Percentiles rank a stretch among this genome's conserved stretches.
Conservation (phyloP, 106 monocot genomes). For the Acorus calamus region DNA sequence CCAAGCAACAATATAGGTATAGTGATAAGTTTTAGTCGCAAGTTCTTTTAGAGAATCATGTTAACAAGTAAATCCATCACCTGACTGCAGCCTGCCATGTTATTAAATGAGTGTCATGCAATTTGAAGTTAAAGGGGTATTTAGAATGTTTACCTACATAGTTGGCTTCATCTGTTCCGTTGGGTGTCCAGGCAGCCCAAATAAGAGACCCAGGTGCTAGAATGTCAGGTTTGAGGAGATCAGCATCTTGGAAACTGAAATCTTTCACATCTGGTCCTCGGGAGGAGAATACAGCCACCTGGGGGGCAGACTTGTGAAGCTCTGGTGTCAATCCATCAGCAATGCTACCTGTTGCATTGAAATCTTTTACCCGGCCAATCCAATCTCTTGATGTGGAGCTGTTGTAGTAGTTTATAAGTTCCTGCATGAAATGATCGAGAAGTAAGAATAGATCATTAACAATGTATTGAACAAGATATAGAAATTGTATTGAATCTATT, state of each 20-base stretch:
- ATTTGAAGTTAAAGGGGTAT: background rate
- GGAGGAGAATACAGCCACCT: constrained; percentile 89
- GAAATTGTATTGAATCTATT: too few relatives aligned
- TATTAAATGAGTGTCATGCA: too few relatives aligned
- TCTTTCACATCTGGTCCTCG: constrained; percentile 95
- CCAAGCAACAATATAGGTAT: too few relatives aligned
- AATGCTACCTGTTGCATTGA: constrained; percentile 62
- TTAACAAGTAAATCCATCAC: too few relatives aligned
- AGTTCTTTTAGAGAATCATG: too few relatives aligned
- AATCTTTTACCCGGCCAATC: constrained; percentile 51
- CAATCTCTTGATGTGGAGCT: constrained; percentile 83
- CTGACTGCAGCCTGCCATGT: too few relatives aligned
- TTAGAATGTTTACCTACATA: constrained; percentile 44
- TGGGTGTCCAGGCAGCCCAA: constrained; percentile 99
- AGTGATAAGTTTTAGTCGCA: too few relatives aligned
- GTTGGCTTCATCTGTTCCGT: constrained; percentile 93
- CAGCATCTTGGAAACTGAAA: constrained; percentile 96
- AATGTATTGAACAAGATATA: background rate
- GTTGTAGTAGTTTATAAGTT: constrained; percentile 83
- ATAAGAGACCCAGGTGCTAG: constrained; percentile 92
- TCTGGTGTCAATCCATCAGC: constrained; percentile 76
- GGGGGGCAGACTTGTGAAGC: constrained; percentile 86
- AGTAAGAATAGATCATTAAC: background rate
- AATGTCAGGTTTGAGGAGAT: constrained; percentile 96
- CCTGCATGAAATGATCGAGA: constrained; percentile 22